Evolutionary conservation across 495 filamentous ascomycete genomes (phyloP).

Genomic region (Hypomontagnella submonticulosa): DNA sequence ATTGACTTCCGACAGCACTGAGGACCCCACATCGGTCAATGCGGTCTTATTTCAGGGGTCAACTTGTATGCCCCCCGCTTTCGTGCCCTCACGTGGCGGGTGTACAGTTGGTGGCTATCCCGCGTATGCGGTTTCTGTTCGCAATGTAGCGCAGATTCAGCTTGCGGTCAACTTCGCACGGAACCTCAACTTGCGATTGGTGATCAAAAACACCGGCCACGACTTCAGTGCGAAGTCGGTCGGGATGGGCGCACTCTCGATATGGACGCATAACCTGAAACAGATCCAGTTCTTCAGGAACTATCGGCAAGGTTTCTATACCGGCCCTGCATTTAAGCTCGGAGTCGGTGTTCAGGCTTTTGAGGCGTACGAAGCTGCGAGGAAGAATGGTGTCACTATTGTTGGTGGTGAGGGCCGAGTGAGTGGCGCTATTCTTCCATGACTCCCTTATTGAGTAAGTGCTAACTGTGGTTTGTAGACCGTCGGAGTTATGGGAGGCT

Average conservation of each 20-base stretch:
- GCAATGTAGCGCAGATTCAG: conserved; percentile 65
- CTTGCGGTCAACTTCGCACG: conserved; percentile 72
- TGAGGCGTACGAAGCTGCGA: conserved; percentile 59
- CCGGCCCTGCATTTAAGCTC: conserved; percentile 60
- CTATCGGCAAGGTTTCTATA: conserved; percentile 52
- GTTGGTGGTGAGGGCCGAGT: conserved; percentile 62
- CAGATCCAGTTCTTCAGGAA: conserved; percentile 53
- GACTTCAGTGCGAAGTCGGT: conserved; percentile 65
- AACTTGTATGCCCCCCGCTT: conserved; percentile 52
- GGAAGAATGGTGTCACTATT: conserved; percentile 51
- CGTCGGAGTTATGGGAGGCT: conserved; percentile 65
- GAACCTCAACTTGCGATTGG: conserved; percentile 66
- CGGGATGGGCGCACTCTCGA: conserved; percentile 56
- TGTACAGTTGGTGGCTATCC: conserved; percentile 66
- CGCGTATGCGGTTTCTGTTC: conserved; percentile 66
- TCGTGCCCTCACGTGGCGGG: conserved; percentile 55
- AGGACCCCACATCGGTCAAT: conserved; percentile 54
- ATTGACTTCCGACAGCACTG: conserved; percentile 41
- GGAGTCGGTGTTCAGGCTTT: conserved; percentile 59
- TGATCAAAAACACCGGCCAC: conserved; percentile 69
- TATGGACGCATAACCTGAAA: conserved; percentile 65
- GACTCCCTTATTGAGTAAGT: not conserved
- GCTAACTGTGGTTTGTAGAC: conserved; percentile 43
- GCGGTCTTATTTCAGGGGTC: conserved; percentile 57
- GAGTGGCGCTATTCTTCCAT: conserved; percentile 9